phyloP scores from a whole-genome alignment of 495 filamentous ascomycete genomes.

The Penicillium herquei region DNA sequence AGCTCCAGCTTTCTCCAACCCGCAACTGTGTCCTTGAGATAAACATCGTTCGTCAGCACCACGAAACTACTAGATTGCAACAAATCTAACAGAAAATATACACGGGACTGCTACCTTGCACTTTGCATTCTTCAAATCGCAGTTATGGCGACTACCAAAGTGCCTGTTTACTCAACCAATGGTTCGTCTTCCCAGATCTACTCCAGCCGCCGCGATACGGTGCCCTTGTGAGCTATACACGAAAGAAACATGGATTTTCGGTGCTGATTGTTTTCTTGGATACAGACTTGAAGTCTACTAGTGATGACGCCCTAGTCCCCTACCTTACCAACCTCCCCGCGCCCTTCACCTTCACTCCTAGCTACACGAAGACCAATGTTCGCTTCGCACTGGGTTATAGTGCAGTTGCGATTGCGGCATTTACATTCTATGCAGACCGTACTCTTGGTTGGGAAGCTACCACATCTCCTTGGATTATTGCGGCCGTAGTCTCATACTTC shows the following conservation, averaged over 20 bases:
- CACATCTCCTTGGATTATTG: constrained; percentile 66
- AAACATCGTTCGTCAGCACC: constrained; percentile 17
- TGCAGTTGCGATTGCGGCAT: constrained; percentile 74
- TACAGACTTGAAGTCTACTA: constrained; percentile 91
- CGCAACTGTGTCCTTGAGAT: constrained; percentile 36
- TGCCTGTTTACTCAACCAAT: constrained; percentile 49
- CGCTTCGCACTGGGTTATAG: constrained; percentile 80
- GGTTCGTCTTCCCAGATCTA: constrained; percentile 32
- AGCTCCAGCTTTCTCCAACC: constrained; percentile 38
- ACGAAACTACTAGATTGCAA: constrained; percentile 3
- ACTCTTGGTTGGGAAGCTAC: constrained; percentile 83
- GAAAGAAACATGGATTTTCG: no score
- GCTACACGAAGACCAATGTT: constrained; percentile 76
- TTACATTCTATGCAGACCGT: constrained; percentile 88
- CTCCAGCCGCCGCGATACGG: constrained; percentile 6
- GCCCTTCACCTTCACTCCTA: constrained; percentile 67
- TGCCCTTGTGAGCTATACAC: neutral
- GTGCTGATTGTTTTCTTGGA: neutral
- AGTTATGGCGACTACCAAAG: constrained; percentile 35
- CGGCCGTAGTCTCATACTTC: constrained; percentile 77
- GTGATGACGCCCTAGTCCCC: constrained; percentile 89
- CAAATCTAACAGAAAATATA: neutral
- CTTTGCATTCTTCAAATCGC: constrained; percentile 13
- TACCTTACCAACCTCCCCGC: constrained; percentile 75
- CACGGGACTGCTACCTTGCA: neutral